These are phyloP conservation scores for Xylaria acuta DNA, from an alignment of 495 filamentous ascomycete genomes.

Conservation along the genomic window DNA sequence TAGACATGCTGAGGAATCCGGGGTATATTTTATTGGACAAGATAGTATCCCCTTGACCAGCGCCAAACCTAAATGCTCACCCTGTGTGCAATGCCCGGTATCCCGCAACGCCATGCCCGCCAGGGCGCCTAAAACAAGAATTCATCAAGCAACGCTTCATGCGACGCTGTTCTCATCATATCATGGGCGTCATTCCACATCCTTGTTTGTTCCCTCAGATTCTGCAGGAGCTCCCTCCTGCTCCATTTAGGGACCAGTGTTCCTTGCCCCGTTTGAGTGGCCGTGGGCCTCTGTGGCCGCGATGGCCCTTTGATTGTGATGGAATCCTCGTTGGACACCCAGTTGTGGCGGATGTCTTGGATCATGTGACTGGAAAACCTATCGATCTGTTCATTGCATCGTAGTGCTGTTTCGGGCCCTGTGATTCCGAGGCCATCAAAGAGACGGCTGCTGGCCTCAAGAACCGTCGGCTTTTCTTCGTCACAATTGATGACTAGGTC, in stretches of 20 bases:
- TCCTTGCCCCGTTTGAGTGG: conserved; percentile 41
- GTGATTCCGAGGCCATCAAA: conserved; percentile 26
- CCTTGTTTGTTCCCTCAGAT: conserved; percentile 28
- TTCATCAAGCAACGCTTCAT: conserved; percentile 28
- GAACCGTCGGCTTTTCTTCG: conserved; percentile 6
- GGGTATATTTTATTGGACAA: neutral
- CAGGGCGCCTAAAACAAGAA: conserved; percentile 30
- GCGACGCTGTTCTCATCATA: conserved; percentile 20
- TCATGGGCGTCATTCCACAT: conserved; percentile 42
- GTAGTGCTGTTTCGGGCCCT: neutral
- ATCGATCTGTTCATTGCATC: conserved; percentile 31
- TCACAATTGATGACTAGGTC: conserved; percentile 13
- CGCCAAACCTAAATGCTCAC: conserved; percentile 6
- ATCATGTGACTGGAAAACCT: conserved; percentile 45
- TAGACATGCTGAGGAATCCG: neutral
- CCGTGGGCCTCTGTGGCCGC: conserved; percentile 28
- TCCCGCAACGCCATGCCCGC: conserved; percentile 6
- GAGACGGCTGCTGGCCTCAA: conserved; percentile 23
- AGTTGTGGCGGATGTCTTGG: conserved; percentile 47
- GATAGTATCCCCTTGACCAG: neutral
- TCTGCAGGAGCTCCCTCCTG: conserved; percentile 30
- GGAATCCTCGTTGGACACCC: conserved; percentile 38
- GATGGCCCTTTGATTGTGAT: conserved; percentile 45
- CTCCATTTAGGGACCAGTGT: conserved; percentile 36
- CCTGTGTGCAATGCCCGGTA: neutral